Conservation (phyloP, 768 basidiomycete species). For the Asterophora parasitica region DNA sequence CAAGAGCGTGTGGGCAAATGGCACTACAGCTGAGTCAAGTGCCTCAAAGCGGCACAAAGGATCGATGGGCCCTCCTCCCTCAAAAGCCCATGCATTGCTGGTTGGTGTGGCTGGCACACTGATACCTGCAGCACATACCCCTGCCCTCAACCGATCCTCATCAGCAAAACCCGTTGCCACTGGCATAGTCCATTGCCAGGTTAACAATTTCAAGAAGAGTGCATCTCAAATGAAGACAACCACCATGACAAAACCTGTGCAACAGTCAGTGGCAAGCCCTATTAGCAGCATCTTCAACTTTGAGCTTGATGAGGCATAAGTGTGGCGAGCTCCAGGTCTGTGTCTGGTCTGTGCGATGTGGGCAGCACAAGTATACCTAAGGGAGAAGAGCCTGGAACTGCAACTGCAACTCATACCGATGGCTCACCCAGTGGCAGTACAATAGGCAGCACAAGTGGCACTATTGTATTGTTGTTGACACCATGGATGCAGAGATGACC, state of each 20-base stretch:
- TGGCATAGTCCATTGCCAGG: slow-evolving; percentile 28
- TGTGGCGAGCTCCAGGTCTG: background rate
- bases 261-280: slow-evolving; percentile 31
- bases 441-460: no score
- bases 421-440: no score
- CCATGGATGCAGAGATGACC: no score
- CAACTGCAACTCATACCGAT: slow-evolving; percentile 23
- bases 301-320: slow-evolving; percentile 39
- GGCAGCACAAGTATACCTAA: no score
- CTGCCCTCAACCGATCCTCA: slow-evolving; percentile 33
- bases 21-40: slow-evolving; percentile 16
- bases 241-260: slow-evolving; percentile 26
- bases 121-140: slow-evolving; percentile 30
- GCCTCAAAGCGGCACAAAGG: slow-evolving; percentile 29
- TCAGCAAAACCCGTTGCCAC: slow-evolving; percentile 27
- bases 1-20: slow-evolving; percentile 47
- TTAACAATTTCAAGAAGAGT: slow-evolving; percentile 29
- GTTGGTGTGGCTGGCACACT: slow-evolving; percentile 29
- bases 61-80: slow-evolving; percentile 49
- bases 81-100: slow-evolving; percentile 32
- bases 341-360: no score
- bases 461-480: no score
- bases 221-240: slow-evolving; percentile 24
- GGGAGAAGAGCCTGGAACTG: no score
- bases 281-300: slow-evolving; percentile 33